Conservation (phyloP, 2,329 filamentous ascomycete genomes). For the Paecilomyces sp. region DNA sequence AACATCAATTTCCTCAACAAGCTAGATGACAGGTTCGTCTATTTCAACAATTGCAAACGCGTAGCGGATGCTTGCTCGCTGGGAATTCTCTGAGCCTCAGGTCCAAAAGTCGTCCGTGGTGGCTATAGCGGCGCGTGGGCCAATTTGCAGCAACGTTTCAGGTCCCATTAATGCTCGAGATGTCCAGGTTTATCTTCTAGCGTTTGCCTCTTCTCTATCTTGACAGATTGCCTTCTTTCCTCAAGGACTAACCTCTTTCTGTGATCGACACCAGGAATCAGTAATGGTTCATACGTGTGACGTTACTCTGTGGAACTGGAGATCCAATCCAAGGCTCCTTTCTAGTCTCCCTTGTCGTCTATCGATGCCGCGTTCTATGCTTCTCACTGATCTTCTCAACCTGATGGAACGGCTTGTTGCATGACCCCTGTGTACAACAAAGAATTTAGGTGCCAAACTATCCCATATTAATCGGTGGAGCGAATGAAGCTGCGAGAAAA, state of each 20-base stretch:
- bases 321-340: constrained; percentile 20
- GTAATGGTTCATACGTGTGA: constrained; percentile 16
- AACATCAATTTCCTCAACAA: background rate
- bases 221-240: background rate
- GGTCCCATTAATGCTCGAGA: background rate
- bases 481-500: background rate
- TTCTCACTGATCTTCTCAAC: constrained; percentile 12
- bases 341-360: constrained; percentile 9
- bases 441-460: constrained; percentile 17
- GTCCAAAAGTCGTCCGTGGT: background rate
- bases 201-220: background rate
- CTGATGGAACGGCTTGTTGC: constrained; percentile 25
- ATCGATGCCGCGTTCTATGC: constrained; percentile 8
- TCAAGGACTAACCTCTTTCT: background rate
- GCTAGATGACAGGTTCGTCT: background rate
- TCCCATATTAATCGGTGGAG: background rate
- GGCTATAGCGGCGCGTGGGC: background rate
- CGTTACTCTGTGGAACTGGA: constrained; percentile 33
- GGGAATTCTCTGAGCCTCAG: background rate
- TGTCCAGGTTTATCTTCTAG: background rate
- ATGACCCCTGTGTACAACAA: constrained; percentile 22
- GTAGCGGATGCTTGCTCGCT: background rate
- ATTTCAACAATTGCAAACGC: background rate
- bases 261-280: background rate
- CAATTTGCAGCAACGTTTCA: background rate